phyloP scores from a whole-genome alignment of 352 stramenopile species.

The Globisporangium paroecandrum region DNA sequence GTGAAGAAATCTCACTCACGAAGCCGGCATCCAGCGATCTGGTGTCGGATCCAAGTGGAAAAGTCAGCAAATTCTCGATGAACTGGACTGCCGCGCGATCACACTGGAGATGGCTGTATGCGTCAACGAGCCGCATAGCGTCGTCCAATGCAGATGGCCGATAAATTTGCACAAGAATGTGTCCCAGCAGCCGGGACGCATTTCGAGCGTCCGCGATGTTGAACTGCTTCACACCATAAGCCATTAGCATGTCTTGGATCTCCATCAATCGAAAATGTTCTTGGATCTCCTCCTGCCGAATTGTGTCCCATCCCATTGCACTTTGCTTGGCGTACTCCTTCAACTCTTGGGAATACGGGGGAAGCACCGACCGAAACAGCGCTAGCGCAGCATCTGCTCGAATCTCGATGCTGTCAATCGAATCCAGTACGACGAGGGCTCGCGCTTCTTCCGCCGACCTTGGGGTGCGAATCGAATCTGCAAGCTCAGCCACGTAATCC shows the following conservation, averaged over 20 bases:
- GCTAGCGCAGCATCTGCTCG: conserved; percentile 31
- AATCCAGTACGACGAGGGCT: conserved; percentile 29
- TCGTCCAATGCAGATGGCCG: conserved; percentile 46
- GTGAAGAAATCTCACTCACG: conserved; percentile 12
- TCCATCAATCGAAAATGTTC: conserved; percentile 69
- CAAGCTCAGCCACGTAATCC: conserved; percentile 43
- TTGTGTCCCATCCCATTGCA: conserved; percentile 36
- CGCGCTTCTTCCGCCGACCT: conserved; percentile 26
- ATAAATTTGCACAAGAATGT: conserved; percentile 56
- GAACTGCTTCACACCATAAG: conserved; percentile 56
- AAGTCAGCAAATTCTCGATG: conserved; percentile 59
- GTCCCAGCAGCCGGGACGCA: conserved; percentile 42
- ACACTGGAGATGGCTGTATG: conserved; percentile 45
- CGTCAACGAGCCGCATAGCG: conserved; percentile 59
- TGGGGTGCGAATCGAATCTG: conserved; percentile 29
- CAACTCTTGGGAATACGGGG: conserved; percentile 52
- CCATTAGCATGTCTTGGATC: conserved; percentile 71
- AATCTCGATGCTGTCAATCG: conserved; percentile 27
- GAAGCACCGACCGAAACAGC: conserved; percentile 37
- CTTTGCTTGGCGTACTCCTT: conserved; percentile 42
- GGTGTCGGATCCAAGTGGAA: conserved; percentile 10
- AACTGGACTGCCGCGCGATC: conserved; percentile 54
- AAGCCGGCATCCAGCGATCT: not conserved
- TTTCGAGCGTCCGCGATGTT: conserved; percentile 47
- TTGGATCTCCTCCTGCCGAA: conserved; percentile 46